These are phyloP conservation scores for Rachicladosporium sp. DNA, from an alignment of 2,329 filamentous ascomycete genomes.

Conservation along the genomic window DNA sequence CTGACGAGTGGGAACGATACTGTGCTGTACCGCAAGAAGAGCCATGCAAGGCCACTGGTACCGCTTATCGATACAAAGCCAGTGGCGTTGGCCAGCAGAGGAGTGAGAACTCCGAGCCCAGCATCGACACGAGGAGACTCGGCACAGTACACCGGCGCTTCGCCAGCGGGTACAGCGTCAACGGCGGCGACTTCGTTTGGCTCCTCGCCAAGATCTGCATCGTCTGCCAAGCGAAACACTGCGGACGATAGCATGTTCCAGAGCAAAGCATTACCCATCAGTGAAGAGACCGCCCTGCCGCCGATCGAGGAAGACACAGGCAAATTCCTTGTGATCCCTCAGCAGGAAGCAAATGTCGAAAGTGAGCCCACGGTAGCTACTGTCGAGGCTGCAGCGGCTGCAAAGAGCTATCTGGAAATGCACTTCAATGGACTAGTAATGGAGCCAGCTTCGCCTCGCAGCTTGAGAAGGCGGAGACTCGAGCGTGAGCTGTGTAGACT, in stretches of 20 bases:
- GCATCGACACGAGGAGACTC: slow-evolving; percentile 3
- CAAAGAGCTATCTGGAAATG: slow-evolving; percentile 78
- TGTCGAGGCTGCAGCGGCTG: slow-evolving; percentile 64
- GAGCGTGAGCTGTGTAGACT: slow-evolving; percentile 50
- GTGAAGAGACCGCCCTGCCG: slow-evolving; percentile 16
- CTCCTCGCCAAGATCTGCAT: slow-evolving; percentile 15
- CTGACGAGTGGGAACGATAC: slow-evolving; percentile 4
- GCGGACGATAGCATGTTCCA: slow-evolving; percentile 16
- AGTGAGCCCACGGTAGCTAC: slow-evolving; percentile 40
- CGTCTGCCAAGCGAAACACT: slow-evolving; percentile 15
- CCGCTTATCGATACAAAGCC: slow-evolving; percentile 4
- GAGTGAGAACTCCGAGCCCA: slow-evolving; percentile 1
- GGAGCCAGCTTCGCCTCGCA: slow-evolving; percentile 42
- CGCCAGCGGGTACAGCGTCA: slow-evolving; percentile 19
- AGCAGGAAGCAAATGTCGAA: slow-evolving; percentile 17
- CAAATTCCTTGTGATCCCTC: slow-evolving; percentile 17
- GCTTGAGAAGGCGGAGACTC: slow-evolving; percentile 48
- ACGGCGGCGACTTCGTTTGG: slow-evolving; percentile 22
- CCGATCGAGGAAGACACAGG: slow-evolving; percentile 22
- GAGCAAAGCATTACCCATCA: slow-evolving; percentile 11
- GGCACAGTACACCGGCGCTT: slow-evolving; percentile 7
- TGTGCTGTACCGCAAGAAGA: slow-evolving; percentile 2
- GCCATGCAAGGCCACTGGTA: slow-evolving; percentile 1
- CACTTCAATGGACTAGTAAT: slow-evolving; percentile 62
- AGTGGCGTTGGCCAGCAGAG: neutral